phyloP scores from a whole-genome alignment of 2,329 filamentous ascomycete species.

The Phialemoniopsis sp. region DNA sequence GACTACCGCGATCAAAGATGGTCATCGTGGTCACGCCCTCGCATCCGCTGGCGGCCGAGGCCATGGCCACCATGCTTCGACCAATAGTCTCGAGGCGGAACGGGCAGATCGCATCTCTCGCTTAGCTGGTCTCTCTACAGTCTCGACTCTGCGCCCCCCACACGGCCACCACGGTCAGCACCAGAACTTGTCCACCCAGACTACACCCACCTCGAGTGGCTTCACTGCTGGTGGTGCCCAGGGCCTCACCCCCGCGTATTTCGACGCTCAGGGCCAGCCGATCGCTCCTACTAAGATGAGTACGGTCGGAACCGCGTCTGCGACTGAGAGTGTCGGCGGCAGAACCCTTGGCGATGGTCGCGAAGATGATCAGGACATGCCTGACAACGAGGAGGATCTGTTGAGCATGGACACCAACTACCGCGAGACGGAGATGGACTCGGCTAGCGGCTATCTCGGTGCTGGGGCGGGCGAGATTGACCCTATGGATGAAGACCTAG shows the following conservation, averaged over 20 bases:
- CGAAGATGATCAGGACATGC: slow-evolving; percentile 46
- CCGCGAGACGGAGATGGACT: slow-evolving; percentile 32
- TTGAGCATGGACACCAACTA: slow-evolving; percentile 64
- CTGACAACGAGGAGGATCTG: slow-evolving; percentile 62
- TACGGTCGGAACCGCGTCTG: slow-evolving; percentile 87
- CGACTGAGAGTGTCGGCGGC: slow-evolving; percentile 73
- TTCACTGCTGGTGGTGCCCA: slow-evolving; percentile 27
- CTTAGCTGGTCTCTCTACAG: slow-evolving; percentile 83
- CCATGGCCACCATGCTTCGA: slow-evolving; percentile 56
- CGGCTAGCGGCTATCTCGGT: slow-evolving; percentile 35
- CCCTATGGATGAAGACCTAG: slow-evolving; percentile 50
- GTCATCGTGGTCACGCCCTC: slow-evolving; percentile 77
- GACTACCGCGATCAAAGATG: slow-evolving; percentile 94
- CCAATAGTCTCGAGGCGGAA: slow-evolving; percentile 80
- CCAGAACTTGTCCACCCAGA: slow-evolving; percentile 34
- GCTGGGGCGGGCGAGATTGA: slow-evolving; percentile 23
- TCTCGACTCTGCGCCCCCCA: slow-evolving; percentile 65
- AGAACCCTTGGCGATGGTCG: slow-evolving; percentile 39
- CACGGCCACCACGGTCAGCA: slow-evolving; percentile 18
- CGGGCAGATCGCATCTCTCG: slow-evolving; percentile 94
- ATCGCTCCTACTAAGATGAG: slow-evolving; percentile 71
- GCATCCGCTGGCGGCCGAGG: slow-evolving; percentile 53
- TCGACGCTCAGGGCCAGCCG: slow-evolving; percentile 70
- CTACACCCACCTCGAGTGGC: slow-evolving; percentile 44
- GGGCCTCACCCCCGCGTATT: slow-evolving; percentile 64